These are phyloP conservation scores for Pseudogymnoascus sp. DNA, from an alignment of 2,329 filamentous ascomycete genomes.

Conservation along the genomic window DNA sequence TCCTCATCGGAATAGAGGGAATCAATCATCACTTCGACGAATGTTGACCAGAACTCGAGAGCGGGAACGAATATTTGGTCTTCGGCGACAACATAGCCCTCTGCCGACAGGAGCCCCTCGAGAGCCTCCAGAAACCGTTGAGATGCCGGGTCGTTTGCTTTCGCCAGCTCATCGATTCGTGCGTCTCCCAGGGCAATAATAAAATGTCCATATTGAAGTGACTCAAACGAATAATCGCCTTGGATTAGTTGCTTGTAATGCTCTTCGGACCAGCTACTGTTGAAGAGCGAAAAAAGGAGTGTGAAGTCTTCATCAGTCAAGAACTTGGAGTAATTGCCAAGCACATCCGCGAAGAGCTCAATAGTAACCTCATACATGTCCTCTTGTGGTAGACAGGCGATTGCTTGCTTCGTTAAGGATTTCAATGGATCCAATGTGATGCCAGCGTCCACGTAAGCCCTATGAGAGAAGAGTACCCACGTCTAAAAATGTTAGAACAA, in stretches of 20 bases:
- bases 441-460: conserved; percentile 47
- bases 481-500: conserved; percentile 36
- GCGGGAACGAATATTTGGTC: conserved; percentile 66
- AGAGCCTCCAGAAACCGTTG: conserved; percentile 48
- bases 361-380: conserved; percentile 50
- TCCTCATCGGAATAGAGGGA: conserved; percentile 42
- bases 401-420: conserved; percentile 48
- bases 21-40: conserved; percentile 60
- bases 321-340: conserved; percentile 57
- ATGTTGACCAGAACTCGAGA: conserved; percentile 74
- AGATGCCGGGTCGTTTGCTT: conserved; percentile 37
- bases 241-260: conserved; percentile 46
- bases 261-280: conserved; percentile 48
- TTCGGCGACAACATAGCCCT: conserved; percentile 60
- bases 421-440: conserved; percentile 51
- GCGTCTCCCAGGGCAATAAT: conserved; percentile 62
- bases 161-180: conserved; percentile 50
- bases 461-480: conserved; percentile 67
- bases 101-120: conserved; percentile 55
- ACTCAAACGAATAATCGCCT: conserved; percentile 55
- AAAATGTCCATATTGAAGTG: conserved; percentile 56
- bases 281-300: conserved; percentile 49
- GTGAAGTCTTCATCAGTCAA: conserved; percentile 50
- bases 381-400: conserved; percentile 51
- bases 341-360: conserved; percentile 55